Evolutionary conservation across 2,329 filamentous ascomycete species (phyloP).

Genomic region (Coniochaeta prunicola): DNA sequence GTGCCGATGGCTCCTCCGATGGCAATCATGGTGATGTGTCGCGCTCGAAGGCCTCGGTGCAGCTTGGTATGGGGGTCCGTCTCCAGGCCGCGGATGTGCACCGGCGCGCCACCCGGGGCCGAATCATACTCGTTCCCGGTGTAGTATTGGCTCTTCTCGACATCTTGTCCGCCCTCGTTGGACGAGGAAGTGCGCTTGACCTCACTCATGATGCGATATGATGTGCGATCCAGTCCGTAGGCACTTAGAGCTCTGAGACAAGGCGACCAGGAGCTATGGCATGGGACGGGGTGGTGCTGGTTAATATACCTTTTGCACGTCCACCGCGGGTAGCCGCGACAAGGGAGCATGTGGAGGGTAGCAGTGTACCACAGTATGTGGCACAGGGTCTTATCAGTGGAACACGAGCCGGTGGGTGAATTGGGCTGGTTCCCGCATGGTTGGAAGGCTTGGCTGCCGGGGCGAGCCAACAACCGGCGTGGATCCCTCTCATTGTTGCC

Average conservation of each 20-base stretch:
- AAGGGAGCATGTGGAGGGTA: conserved; percentile 1
- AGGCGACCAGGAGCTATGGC: neutral
- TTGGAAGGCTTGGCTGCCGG: neutral
- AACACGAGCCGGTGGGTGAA: neutral
- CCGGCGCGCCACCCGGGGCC: neutral
- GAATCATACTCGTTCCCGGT: neutral
- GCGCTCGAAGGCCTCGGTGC: conserved; percentile 45
- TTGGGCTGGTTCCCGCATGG: neutral
- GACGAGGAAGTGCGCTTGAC: conserved; percentile 2
- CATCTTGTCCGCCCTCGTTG: neutral
- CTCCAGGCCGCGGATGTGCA: neutral
- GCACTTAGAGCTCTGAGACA: neutral
- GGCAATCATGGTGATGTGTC: conserved; percentile 47
- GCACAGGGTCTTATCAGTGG: conserved; percentile 3
- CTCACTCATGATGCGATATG: neutral
- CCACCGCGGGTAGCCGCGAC: neutral
- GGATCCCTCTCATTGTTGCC: neutral
- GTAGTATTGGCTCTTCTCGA: neutral
- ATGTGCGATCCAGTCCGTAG: neutral
- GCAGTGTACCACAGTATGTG: neutral
- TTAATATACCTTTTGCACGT: conserved; percentile 1
- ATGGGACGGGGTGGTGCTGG: neutral
- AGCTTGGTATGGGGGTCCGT: neutral
- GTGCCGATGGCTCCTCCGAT: conserved; percentile 59
- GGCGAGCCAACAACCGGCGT: neutral